A percentile compares a stretch with the other conserved stretches of the same genome.
phyloP scores from a whole-genome alignment of 768 basidiomycete species.

The Cytidiella melzeri region DNA sequence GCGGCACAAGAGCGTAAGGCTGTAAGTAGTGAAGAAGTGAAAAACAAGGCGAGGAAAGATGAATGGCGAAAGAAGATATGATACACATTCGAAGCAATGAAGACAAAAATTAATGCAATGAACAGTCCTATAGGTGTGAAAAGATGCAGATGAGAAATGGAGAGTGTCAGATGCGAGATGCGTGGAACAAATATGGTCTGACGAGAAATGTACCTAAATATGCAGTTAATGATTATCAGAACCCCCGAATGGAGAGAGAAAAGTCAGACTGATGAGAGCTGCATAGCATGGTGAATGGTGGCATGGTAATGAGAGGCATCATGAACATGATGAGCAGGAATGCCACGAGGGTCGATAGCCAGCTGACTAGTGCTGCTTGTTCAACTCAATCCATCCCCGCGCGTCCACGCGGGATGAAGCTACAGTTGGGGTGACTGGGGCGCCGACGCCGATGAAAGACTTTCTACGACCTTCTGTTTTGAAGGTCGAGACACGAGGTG shows the following conservation, averaged over 20 bases:
- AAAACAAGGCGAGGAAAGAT: constrained; percentile 1
- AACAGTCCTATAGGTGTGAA: constrained; percentile 5
- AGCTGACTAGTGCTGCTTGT: not conserved
- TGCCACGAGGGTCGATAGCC: no score
- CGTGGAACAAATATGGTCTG: not conserved
- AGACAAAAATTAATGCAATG: not conserved
- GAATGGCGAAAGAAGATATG: constrained; percentile 1
- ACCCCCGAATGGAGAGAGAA: no score
- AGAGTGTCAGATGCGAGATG: not conserved
- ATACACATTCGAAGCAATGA: constrained; percentile 2
- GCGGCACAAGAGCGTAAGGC: constrained; percentile 14
- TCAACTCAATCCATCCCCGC: constrained; percentile 62
- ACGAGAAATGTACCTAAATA: no score
- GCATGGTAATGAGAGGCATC: no score
- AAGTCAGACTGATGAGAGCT: not conserved
- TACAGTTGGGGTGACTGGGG: constrained; percentile 69
- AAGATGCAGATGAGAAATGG: not conserved
- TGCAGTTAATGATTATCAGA: no score
- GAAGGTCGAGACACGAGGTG: constrained; percentile 63
- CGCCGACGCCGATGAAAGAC: constrained; percentile 68
- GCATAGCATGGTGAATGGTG: not conserved
- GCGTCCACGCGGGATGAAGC: constrained; percentile 81
- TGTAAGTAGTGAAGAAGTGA: not conserved
- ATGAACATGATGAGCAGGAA: not conserved
- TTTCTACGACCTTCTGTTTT: constrained; percentile 59